These are phyloP conservation scores for Plenodomus tracheiphilus DNA, from an alignment of 2,329 filamentous ascomycete genomes.

Conservation along the genomic window DNA sequence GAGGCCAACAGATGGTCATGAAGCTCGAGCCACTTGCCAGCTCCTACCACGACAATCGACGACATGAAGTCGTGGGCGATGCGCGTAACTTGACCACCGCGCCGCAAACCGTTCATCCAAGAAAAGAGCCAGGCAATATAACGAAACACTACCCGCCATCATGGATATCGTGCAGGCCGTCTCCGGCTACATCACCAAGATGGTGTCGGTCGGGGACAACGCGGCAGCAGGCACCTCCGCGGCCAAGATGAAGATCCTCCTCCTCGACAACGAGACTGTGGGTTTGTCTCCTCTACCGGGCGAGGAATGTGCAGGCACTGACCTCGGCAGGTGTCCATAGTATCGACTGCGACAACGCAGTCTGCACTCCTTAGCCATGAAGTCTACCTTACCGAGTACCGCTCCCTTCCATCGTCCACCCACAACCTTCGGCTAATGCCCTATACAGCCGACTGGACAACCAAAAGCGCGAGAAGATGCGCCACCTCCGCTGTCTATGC, in stretches of 20 bases:
- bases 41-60: background rate
- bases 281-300: slow-evolving; percentile 50
- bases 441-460: slow-evolving; percentile 75
- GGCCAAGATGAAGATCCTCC: slow-evolving; percentile 96
- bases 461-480: slow-evolving; percentile 90
- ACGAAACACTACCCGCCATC: slow-evolving; percentile 8
- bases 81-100: background rate
- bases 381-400: slow-evolving; percentile 88
- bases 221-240: slow-evolving; percentile 67
- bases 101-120: background rate
- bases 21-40: background rate
- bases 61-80: background rate
- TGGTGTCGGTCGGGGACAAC: slow-evolving; percentile 82
- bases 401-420: slow-evolving; percentile 7
- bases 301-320: slow-evolving; percentile 9
- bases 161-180: slow-evolving; percentile 97
- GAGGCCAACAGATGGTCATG: background rate
- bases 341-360: slow-evolving; percentile 94
- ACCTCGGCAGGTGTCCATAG: slow-evolving; percentile 70
- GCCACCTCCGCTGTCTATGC: slow-evolving; percentile 89
- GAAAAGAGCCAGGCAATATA: no score
- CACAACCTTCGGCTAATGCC: slow-evolving; percentile 23
- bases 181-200: slow-evolving; percentile 93
- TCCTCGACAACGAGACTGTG: slow-evolving; percentile 90
- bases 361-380: slow-evolving; percentile 94